Conservation (phyloP, 2,329 filamentous ascomycete species). For the Xylaria sp. region DNA sequence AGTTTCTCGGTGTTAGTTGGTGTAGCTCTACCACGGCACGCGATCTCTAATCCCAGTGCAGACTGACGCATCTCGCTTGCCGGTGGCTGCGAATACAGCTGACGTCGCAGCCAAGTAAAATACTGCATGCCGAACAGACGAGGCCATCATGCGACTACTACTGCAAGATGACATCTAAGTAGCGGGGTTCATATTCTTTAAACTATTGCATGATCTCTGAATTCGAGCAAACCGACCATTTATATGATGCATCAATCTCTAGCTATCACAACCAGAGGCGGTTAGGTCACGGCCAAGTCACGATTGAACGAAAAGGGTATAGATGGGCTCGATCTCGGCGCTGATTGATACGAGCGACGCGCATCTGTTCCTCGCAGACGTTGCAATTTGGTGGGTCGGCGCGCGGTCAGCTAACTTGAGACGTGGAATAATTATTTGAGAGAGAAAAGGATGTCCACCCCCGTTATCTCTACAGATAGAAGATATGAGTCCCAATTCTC, state of each 20-base stretch:
- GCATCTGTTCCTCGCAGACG: not conserved
- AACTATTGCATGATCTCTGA: not conserved
- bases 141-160: not conserved
- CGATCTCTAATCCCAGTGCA: conserved; percentile 19
- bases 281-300: not conserved
- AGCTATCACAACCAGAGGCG: not conserved
- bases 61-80: conserved; percentile 18
- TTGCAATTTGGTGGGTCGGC: not conserved
- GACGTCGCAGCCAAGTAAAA: conserved; percentile 16
- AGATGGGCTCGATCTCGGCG: not conserved
- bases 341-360: not conserved
- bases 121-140: not conserved
- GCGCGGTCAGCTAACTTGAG: not conserved
- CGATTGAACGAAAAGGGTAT: not conserved
- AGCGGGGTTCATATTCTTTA: too few species aligned
- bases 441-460: not conserved
- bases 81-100: conserved; percentile 7
- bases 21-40: conserved; percentile 14
- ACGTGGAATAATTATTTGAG: conserved; percentile 12
- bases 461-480: not conserved
- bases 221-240: not conserved
- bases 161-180: not conserved
- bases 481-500: not conserved
- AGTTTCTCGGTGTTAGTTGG: not conserved
- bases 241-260: not conserved